These are phyloP conservation scores for Stipa capillata DNA, from an alignment of 176 grass and related monocot species.

Conservation along the genomic window DNA sequence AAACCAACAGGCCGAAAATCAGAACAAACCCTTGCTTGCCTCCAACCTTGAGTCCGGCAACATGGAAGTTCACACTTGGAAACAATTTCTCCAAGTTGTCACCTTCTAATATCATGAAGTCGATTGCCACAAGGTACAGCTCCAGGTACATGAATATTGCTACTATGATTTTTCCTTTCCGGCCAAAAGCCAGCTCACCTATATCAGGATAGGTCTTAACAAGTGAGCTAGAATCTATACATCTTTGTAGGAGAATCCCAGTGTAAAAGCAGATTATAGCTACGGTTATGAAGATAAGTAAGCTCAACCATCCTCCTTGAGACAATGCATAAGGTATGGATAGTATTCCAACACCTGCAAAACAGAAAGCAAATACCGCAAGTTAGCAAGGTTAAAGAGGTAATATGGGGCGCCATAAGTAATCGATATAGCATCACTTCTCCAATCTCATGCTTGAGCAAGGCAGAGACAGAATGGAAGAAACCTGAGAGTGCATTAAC, in stretches of 20 bases:
- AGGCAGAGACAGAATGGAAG: background rate
- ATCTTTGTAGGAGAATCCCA: slow-evolving; percentile 68
- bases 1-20: slow-evolving; percentile 51
- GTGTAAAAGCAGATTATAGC: slow-evolving; percentile 72
- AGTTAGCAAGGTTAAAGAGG: background rate
- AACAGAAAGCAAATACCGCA: background rate
- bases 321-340: slow-evolving; percentile 80
- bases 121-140: slow-evolving; percentile 63
- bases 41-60: slow-evolving; percentile 42
- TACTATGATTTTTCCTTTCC: slow-evolving; percentile 47
- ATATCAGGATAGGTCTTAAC: slow-evolving; percentile 88
- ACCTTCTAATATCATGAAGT: slow-evolving; percentile 91
- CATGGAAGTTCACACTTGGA: slow-evolving; percentile 42
- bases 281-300: slow-evolving; percentile 50
- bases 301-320: slow-evolving; percentile 80
- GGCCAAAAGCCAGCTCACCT: slow-evolving; percentile 63
- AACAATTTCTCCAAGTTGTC: slow-evolving; percentile 92
- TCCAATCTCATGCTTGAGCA: background rate
- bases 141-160: slow-evolving; percentile 55
- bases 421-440: slow-evolving; percentile 6
- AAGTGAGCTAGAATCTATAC: slow-evolving; percentile 62
- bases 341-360: slow-evolving; percentile 64
- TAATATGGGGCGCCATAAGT: background rate
- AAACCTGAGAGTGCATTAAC: slow-evolving; percentile 88
- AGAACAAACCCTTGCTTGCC: slow-evolving; percentile 77